Base-by-base conservation (phyloP, 2,329 filamentous ascomycete genomes). In the Acephala macrosclerotiorum region DNA sequence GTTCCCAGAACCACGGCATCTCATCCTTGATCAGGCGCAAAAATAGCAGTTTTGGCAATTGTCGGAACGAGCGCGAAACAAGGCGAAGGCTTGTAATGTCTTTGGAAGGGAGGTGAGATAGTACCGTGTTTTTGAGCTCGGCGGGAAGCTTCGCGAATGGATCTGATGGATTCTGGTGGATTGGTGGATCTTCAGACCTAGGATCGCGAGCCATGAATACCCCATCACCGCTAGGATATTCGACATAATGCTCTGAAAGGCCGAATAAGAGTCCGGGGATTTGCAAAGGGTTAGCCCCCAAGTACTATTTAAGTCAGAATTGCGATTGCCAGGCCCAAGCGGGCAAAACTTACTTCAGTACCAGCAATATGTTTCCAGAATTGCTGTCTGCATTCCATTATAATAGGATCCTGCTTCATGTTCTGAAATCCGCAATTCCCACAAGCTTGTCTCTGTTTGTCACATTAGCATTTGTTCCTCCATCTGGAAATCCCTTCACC, bases 1-100 rank as follows among this genome's bases (percentile, higher is more conserved):
- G 58, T 35, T 65, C 64, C 61, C 61, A 66, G 26, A 64, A 66
- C 61, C 61, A 68, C 1, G 64, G 66, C 11, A 66, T 20, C 33
- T 68, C 66, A 47, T 66, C 60, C 5, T 25, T 2, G n/a, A 66
- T 62, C 0, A 68, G 47, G 26, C 53, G 38, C 14, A 14, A 59
- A 16, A 65, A 63, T 2, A 66, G 14, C 14, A 58, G 47, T 25
- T 64, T 58, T 8, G 59, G 47, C 0, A 66, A 25, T 38, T 64
- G 64, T n/a, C 57, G 47, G 35, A 68, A 66, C 9, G 29, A 56
- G n/a, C 61, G 61, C 25, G 64, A 63, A n/a, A 49, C 57, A 2
- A 58, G 22, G 11, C 64, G 64, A 3, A 66, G 47, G 14, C 29
- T 40, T 8, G 22, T 22, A 14, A 63, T 58, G 16, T 60, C 58